Evolutionary conservation across 495 filamentous ascomycete species (phyloP), one percentile per base, ranked within the genome.

Genomic region (Aspergillus nanangensis): DNA sequence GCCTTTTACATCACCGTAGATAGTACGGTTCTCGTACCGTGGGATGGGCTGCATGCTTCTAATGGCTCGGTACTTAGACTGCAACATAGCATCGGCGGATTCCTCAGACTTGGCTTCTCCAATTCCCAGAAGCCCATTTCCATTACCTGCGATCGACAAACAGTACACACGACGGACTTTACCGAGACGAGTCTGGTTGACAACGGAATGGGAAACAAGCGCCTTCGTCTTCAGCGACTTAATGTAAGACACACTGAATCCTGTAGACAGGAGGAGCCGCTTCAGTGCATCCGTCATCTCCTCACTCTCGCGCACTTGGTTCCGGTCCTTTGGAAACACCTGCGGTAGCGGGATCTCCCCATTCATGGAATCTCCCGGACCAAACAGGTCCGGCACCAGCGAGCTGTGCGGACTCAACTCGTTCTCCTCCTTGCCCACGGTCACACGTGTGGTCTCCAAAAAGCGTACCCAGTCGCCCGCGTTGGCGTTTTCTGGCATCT

Each of bases 181-280:
- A 54, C 93, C 93, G 66, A 99, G 80, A 71, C 90, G 87, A 22
- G 94, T 97, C 77, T 96, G 90, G 67, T 99, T 99, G 48, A 77
- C 70, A 36, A 99, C 94, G 1, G 61, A 61, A 56, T 90, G 85
- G 3, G 47, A 43, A 17, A 95, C 86, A 20, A 98, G 57, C 10
- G 69, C 66, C 72, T 89, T 93, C 18, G 72, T 63, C 19, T 70
- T 66, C 40, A 88, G 63, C 1, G 52, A 33, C 10, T 66, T 35
- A 38, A 96, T 79, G 31, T 86, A 60, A 7, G 66, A 44, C 47
- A 75, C 54, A 8, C 62, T 71, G 66, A 88, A 75, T 43, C 90
- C 88, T 19, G 86, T 90, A 47, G 79, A 72, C 69, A 78, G 70
- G 62, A 86, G 79, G 47, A 94, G 65, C 17, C 77, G 63, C 55